Base-by-base conservation (phyloP, 352 stramenopile genomes). In the Phytophthora europaea region DNA sequence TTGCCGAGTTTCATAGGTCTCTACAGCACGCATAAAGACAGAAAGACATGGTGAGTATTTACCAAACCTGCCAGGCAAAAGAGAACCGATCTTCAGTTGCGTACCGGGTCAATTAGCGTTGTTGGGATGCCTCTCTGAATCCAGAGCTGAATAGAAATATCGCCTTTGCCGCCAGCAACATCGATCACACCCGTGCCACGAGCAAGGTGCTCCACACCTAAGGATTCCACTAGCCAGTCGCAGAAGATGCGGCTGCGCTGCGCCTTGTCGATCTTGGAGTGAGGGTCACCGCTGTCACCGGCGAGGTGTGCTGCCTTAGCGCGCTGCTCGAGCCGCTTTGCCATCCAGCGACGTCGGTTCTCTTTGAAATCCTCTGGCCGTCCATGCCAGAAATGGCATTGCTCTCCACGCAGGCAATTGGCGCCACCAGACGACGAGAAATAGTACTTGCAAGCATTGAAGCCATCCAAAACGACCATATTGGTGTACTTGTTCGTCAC, bases 371-470 rank as follows among this genome's bases (percentile, higher is more conserved):
- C 81, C 18, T 87, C 75, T 3, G 76, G 73, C 0, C 67, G 55
- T 9, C 88, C 89, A 67, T 96, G 88, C 87, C 88, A 95, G 65
- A 96, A 96, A 61, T 95, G 89, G 53, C 89, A 95, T 62, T 80
- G 69, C 26, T 82, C 69, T 45, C 89, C 88, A n/a, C 87, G 85
- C 38, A 88, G 48, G 43, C 88, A 96, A 47, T 93, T 90, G 45
- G 67, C 59, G 6, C 85, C 84, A 6, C 74, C 69, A 4, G 85
- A 82, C 6, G 88, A 88, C 22, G 86, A 89, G 68, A 96, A 96
- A 68, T 95, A 93, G 71, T 92, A 96, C 67, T 96, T 96, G 78
- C 88, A 96, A 1, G 87, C 81, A 48, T 95, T 94, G 61, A 92
- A 90, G 56, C 89, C 89, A 60, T 93, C 70, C 56, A 95, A 74